Evolutionary conservation across 1,139 yeast genomes (phyloP).

Genomic region (Geotrichum carabidarum): DNA sequence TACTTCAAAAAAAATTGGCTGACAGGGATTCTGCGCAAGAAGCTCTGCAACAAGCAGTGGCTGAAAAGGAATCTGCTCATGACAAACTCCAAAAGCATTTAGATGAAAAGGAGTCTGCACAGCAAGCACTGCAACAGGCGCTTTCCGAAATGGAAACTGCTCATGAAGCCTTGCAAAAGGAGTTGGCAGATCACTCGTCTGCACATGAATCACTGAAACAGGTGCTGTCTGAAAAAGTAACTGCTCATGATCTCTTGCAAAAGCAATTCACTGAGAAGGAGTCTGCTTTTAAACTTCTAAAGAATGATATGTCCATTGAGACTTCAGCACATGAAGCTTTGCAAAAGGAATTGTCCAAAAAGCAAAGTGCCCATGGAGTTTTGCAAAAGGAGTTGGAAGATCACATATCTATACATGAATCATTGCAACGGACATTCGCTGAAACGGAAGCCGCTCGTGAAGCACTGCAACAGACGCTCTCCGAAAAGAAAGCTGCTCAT

Average conservation of each 20-base stretch:
- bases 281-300: no score
- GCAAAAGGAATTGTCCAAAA: no score
- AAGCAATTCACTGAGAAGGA: constrained; percentile 7
- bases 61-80: no score
- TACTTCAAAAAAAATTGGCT: constrained; percentile 13
- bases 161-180: not conserved
- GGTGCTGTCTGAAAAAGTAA: not conserved
- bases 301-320: no score
- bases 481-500: constrained; percentile 10
- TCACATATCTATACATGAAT: not conserved
- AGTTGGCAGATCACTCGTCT: not conserved
- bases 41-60: no score
- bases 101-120: no score
- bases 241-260: not conserved
- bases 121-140: no score
- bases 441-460: not conserved
- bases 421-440: not conserved
- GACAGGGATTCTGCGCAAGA: no score
- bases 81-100: no score
- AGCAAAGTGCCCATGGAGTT: not conserved
- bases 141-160: not conserved
- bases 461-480: not conserved
- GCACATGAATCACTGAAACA: not conserved
- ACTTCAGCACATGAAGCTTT: no score
- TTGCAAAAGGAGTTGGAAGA: not conserved